phyloP scores from a whole-genome alignment of 305 asterid species.

The Fraxinus nigra region DNA sequence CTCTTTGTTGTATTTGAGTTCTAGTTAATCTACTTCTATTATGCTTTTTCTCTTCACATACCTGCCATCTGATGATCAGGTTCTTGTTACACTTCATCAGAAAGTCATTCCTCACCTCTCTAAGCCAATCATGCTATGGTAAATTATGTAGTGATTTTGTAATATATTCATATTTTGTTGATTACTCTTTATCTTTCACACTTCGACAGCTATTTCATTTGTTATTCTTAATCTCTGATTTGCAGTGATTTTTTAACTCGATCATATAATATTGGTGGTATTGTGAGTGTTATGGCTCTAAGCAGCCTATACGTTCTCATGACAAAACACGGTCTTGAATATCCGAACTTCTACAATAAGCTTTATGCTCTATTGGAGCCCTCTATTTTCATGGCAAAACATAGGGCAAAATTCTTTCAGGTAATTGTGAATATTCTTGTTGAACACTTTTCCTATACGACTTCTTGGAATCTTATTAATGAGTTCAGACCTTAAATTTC shows the following conservation, averaged over 20 bases:
- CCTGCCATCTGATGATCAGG: conserved; percentile 41
- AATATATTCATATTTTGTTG: conserved; percentile 5
- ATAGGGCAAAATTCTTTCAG: conserved; percentile 84
- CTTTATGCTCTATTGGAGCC: conserved; percentile 86
- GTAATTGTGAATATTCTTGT: conserved; percentile 30
- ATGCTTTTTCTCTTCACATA: conserved; percentile 15
- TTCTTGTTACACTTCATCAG: conserved; percentile 75
- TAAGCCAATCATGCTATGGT: conserved; percentile 86
- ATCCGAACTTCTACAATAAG: conserved; percentile 84
- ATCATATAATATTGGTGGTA: conserved; percentile 92
- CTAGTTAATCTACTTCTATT: not conserved
- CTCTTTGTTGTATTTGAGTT: not conserved
- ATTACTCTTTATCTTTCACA: conserved; percentile 15
- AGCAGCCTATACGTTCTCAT: conserved; percentile 80
- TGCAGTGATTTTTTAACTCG: conserved; percentile 95
- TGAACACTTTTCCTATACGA: not conserved
- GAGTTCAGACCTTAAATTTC: not conserved
- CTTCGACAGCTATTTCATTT: conserved; percentile 1
- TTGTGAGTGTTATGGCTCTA: conserved; percentile 93
- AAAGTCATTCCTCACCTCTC: conserved; percentile 73
- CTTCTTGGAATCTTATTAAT: not conserved
- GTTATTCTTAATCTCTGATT: conserved; percentile 16
- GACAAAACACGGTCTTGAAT: conserved; percentile 94
- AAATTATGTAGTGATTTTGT: conserved; percentile 17
- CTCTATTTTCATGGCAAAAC: conserved; percentile 79